These are phyloP conservation scores for Rhizopogon vesiculosus DNA, from an alignment of 768 basidiomycete genomes.

Conservation along the genomic window DNA sequence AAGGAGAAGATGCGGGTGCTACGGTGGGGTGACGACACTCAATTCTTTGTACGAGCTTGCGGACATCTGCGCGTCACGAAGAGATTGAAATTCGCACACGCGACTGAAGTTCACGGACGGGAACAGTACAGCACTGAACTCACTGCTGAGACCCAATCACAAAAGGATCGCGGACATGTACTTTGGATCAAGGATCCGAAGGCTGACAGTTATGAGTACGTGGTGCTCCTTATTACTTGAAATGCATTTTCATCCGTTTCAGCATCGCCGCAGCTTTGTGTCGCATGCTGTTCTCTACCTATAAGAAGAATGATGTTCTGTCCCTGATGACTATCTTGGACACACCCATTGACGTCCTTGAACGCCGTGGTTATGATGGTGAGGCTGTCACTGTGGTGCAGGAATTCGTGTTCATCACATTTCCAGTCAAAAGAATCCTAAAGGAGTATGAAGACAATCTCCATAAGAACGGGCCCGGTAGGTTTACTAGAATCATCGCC, in stretches of 20 bases:
- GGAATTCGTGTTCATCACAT: neutral
- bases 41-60: slow-evolving; percentile 63
- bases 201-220: slow-evolving; percentile 85
- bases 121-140: slow-evolving; percentile 43
- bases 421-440: slow-evolving; percentile 6
- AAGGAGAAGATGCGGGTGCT: slow-evolving; percentile 48
- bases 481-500: neutral
- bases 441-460: neutral
- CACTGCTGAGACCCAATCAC: slow-evolving; percentile 55
- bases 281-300: slow-evolving; percentile 64
- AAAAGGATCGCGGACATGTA: slow-evolving; percentile 40
- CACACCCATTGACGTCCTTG: slow-evolving; percentile 75
- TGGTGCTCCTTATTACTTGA: slow-evolving; percentile 10
- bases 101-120: neutral
- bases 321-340: slow-evolving; percentile 88
- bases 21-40: slow-evolving; percentile 52
- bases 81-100: slow-evolving; percentile 44
- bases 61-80: slow-evolving; percentile 56
- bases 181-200: slow-evolving; percentile 67
- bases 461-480: neutral
- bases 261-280: slow-evolving; percentile 82
- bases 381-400: slow-evolving; percentile 4
- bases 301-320: slow-evolving; percentile 78
- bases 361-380: slow-evolving; percentile 81
- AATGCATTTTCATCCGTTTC: slow-evolving; percentile 4